A percentile compares a stretch with the other conserved stretches of the same genome.
phyloP scores from a whole-genome alignment of 164 flowering plant species.

The Berberis vulgaris region DNA sequence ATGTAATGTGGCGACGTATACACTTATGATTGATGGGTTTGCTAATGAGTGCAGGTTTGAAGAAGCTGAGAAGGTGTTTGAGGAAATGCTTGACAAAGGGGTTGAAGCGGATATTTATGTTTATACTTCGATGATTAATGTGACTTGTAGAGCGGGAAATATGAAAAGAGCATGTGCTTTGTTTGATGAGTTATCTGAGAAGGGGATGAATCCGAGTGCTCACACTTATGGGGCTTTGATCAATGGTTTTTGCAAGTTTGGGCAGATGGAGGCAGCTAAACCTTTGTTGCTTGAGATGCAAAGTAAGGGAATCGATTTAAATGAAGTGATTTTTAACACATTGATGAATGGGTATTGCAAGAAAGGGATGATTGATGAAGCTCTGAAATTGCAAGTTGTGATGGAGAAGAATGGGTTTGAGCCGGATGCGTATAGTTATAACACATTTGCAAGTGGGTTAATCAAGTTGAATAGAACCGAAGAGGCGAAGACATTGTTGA shows the following conservation, averaged over 20 bases:
- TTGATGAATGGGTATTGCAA: slow-evolving; percentile 37
- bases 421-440: slow-evolving; percentile 25
- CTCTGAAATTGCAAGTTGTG: slow-evolving; percentile 25
- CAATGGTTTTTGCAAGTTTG: slow-evolving; percentile 47
- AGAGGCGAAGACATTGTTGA: slow-evolving; percentile 42
- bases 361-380: slow-evolving; percentile 44
- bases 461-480: slow-evolving; percentile 26
- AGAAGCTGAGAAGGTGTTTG: slow-evolving; percentile 41
- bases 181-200: slow-evolving; percentile 38
- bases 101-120: slow-evolving; percentile 32
- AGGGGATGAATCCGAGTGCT: slow-evolving; percentile 35
- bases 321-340: slow-evolving; percentile 32
- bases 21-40: slow-evolving; percentile 40
- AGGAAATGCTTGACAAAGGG: slow-evolving; percentile 39
- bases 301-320: slow-evolving; percentile 38
- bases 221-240: slow-evolving; percentile 50
- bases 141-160: slow-evolving; percentile 30
- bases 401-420: slow-evolving; percentile 45
- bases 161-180: slow-evolving; percentile 33
- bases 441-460: slow-evolving; percentile 30
- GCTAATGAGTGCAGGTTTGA: slow-evolving; percentile 30
- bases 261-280: slow-evolving; percentile 39
- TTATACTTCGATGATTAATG: slow-evolving; percentile 41
- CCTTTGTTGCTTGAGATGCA: slow-evolving; percentile 47
- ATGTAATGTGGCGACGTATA: slow-evolving; percentile 36